Evolutionary conservation across 129 eudicot species (phyloP).

Genomic region (Chrysanthemum makinoi): DNA sequence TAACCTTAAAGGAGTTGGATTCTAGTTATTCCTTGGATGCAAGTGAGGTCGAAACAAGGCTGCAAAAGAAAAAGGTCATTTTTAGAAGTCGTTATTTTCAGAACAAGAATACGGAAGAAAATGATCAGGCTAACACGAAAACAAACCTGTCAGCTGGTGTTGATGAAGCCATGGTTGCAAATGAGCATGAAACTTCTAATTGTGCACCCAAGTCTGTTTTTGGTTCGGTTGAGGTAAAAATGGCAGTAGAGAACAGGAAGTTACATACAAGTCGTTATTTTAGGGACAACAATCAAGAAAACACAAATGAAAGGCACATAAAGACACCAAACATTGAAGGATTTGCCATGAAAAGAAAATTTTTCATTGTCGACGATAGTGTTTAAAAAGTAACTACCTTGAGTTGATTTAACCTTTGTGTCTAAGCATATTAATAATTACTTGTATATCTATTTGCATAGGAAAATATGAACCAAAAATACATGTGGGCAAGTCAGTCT

Average conservation of each 20-base stretch:
- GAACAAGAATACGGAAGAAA: slow-evolving; percentile 32
- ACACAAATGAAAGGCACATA: slow-evolving; percentile 13
- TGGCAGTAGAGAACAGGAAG: slow-evolving; percentile 21
- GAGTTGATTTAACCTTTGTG: background rate
- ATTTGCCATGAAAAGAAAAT: slow-evolving; percentile 52
- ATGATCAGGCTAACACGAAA: slow-evolving; percentile 8
- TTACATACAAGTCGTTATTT: slow-evolving; percentile 27
- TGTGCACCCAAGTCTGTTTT: slow-evolving; percentile 21
- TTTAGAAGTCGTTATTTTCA: slow-evolving; percentile 62
- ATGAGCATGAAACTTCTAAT: slow-evolving; percentile 12
- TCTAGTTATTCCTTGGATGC: slow-evolving; percentile 23
- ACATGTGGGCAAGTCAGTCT: slow-evolving; percentile 28
- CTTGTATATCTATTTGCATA: slow-evolving; percentile 22
- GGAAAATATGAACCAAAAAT: slow-evolving; percentile 41
- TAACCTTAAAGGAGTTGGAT: slow-evolving; percentile 40
- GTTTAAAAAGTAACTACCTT: slow-evolving; percentile 41
- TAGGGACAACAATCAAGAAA: slow-evolving; percentile 28
- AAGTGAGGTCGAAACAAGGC: slow-evolving; percentile 30
- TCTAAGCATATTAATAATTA: background rate
- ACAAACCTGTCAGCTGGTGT: slow-evolving; percentile 7
- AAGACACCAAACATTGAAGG: slow-evolving; percentile 28
- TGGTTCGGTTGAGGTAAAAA: slow-evolving; percentile 15
- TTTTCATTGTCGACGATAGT: slow-evolving; percentile 32
- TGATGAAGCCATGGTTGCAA: slow-evolving; percentile 12
- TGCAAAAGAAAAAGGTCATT: slow-evolving; percentile 32